Evolutionary conservation across 192 early-diverging fungal species (phyloP).

Genomic region (Dissophora globulifera): DNA sequence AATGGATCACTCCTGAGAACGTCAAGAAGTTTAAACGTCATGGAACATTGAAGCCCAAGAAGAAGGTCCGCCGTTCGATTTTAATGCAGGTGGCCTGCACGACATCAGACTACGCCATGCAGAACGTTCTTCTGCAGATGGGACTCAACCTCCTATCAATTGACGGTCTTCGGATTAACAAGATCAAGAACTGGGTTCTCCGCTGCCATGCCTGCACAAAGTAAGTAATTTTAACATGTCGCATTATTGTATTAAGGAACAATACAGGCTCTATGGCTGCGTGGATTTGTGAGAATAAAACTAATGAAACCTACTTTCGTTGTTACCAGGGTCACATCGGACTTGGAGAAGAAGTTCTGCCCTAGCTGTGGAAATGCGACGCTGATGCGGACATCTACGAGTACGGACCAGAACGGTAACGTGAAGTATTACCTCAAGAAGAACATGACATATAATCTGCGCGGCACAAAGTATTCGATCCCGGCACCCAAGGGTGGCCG

Average conservation of each 20-base stretch:
- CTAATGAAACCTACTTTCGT: background rate
- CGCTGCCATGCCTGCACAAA: slow-evolving; percentile 95
- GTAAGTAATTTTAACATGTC: slow-evolving; percentile 58
- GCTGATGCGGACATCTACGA: slow-evolving; percentile 83
- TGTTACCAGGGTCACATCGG: slow-evolving; percentile 69
- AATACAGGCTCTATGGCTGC: no score
- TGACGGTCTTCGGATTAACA: slow-evolving; percentile 82
- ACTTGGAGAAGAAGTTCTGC: slow-evolving; percentile 94
- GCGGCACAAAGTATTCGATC: slow-evolving; percentile 91
- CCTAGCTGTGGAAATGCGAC: slow-evolving; percentile 90
- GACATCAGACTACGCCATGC: slow-evolving; percentile 95
- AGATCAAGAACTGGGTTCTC: slow-evolving; percentile 88
- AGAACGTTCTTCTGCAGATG: slow-evolving; percentile 97
- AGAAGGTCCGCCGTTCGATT: slow-evolving; percentile 28
- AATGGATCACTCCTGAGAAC: slow-evolving; percentile 95
- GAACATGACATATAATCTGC: slow-evolving; percentile 89
- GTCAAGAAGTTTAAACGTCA: slow-evolving; percentile 75
- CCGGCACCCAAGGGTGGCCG: slow-evolving; percentile 86
- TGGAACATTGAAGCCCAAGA: slow-evolving; percentile 60
- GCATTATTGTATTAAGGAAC: no score
- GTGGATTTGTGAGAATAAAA: no score
- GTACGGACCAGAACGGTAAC: slow-evolving; percentile 82
- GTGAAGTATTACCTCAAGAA: slow-evolving; percentile 87
- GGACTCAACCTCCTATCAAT: slow-evolving; percentile 83
- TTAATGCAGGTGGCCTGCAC: slow-evolving; percentile 86